These are phyloP conservation scores for Pugionium cornutum DNA, from an alignment of 345 rosid species.

Conservation along the genomic window DNA sequence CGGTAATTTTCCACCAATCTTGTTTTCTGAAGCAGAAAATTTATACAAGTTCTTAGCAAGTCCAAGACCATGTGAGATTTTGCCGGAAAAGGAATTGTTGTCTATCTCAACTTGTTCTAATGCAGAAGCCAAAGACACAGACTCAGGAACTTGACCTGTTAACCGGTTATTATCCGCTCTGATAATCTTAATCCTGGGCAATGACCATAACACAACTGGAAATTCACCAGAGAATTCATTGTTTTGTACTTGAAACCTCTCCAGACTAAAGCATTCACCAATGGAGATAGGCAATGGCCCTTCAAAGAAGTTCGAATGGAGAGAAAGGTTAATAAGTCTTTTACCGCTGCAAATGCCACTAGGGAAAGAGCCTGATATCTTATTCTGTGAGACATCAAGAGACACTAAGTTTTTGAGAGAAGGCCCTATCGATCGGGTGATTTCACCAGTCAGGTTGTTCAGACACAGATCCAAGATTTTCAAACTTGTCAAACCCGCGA, in stretches of 20 bases:
- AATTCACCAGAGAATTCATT: conserved; percentile 78
- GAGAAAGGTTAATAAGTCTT: conserved; percentile 58
- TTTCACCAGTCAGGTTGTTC: conserved; percentile 75
- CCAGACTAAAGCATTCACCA: conserved; percentile 64
- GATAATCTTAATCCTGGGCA: conserved; percentile 67
- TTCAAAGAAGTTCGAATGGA: conserved; percentile 70
- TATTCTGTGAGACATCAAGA: conserved; percentile 79
- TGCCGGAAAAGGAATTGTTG: conserved; percentile 69
- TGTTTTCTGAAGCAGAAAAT: conserved; percentile 79
- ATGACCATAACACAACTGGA: conserved; percentile 69
- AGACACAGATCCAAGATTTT: conserved; percentile 62
- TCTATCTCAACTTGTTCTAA: conserved; percentile 93
- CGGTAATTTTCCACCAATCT: conserved; percentile 66
- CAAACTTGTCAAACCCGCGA: conserved; percentile 60
- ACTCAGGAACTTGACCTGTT: conserved; percentile 64
- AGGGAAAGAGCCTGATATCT: conserved; percentile 74
- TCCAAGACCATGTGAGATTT: conserved; percentile 76
- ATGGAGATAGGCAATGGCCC: conserved; percentile 65
- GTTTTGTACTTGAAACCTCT: conserved; percentile 85
- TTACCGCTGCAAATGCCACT: conserved; percentile 63
- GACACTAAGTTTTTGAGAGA: conserved; percentile 68
- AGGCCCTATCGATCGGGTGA: conserved; percentile 54
- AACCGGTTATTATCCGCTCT: conserved; percentile 80
- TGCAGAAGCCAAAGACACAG: conserved; percentile 64
- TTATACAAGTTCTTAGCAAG: conserved; percentile 76